Evolutionary conservation across 116 monocot genomes (phyloP).

Genomic region (Trichopus zeylanicus): DNA sequence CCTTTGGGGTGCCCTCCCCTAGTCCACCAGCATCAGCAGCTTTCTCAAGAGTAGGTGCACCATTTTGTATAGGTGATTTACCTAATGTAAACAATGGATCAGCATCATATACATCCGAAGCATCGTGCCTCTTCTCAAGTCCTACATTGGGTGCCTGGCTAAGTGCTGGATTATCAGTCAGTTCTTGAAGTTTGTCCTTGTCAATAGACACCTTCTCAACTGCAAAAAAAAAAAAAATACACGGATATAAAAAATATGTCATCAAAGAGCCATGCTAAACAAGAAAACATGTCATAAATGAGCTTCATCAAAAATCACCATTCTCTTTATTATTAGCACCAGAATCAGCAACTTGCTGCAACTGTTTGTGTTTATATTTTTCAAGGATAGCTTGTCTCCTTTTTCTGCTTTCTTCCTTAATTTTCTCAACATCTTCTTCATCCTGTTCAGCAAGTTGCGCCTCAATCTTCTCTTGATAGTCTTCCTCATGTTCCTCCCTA

Average conservation of each 20-base stretch:
- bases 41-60: slow-evolving; percentile 23
- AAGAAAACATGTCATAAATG: not conserved
- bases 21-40: slow-evolving; percentile 31
- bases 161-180: slow-evolving; percentile 2
- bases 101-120: slow-evolving; percentile 30
- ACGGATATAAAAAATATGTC: not conserved
- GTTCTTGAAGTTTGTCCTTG: slow-evolving; percentile 3
- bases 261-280: too few species aligned
- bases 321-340: slow-evolving; percentile 20
- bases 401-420: slow-evolving; percentile 87
- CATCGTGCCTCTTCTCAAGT: slow-evolving; percentile 23
- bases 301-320: slow-evolving; percentile 28
- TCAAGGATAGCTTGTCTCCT: slow-evolving; percentile 82
- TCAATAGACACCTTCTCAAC: slow-evolving; percentile 16
- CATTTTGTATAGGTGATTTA: slow-evolving; percentile 69
- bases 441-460: slow-evolving; percentile 76
- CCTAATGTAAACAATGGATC: slow-evolving; percentile 55
- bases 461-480: slow-evolving; percentile 80
- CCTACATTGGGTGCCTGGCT: slow-evolving; percentile 5
- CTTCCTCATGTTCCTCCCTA: slow-evolving; percentile 79
- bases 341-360: slow-evolving; percentile 23
- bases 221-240: slow-evolving; percentile 16
- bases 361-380: slow-evolving; percentile 74
- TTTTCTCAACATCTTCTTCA: slow-evolving; percentile 90
- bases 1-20: slow-evolving; percentile 89